phyloP scores from a whole-genome alignment of 2,329 filamentous ascomycete genomes.

The Stemphylium vesicarium region DNA sequence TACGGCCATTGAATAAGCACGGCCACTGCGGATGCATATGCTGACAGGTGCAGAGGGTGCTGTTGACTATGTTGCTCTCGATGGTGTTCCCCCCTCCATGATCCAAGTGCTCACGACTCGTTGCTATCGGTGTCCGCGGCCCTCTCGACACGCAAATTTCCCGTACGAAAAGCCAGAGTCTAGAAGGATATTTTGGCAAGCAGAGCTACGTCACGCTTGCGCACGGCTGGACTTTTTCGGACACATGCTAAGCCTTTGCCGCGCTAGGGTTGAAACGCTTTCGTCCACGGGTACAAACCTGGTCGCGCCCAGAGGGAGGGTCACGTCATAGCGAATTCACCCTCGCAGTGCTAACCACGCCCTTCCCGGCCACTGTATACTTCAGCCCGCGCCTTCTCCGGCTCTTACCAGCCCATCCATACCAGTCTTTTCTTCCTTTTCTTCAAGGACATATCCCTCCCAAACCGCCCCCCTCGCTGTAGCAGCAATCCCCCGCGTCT shows the following conservation, averaged over 20 bases:
- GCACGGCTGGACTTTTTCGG: slow-evolving; percentile 6
- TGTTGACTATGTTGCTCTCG: not conserved
- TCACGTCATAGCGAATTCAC: slow-evolving; percentile 15
- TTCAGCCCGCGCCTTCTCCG: not conserved
- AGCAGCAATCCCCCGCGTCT: slow-evolving; percentile 18
- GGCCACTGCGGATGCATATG: not conserved
- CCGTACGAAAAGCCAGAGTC: not conserved
- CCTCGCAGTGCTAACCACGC: not conserved
- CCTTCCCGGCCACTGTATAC: not conserved
- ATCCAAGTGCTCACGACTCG: not conserved
- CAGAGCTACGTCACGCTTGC: slow-evolving; percentile 11
- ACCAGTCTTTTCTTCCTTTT: not conserved
- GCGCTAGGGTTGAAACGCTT: slow-evolving; percentile 8
- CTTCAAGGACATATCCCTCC: not conserved
- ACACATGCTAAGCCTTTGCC: not conserved
- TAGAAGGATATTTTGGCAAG: slow-evolving; percentile 1
- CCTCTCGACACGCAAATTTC: not conserved
- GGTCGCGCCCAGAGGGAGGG: not conserved
- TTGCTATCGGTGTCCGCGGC: not conserved
- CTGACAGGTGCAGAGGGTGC: not conserved
- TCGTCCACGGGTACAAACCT: not conserved
- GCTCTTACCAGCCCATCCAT: too few species aligned
- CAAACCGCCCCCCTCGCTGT: not conserved
- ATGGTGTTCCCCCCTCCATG: not conserved
- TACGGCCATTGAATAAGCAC: not conserved